Percentiles rank a stretch among this genome's conserved stretches.
Conservation (phyloP, 768 basidiomycete species). For the Serendipita sp. region DNA sequence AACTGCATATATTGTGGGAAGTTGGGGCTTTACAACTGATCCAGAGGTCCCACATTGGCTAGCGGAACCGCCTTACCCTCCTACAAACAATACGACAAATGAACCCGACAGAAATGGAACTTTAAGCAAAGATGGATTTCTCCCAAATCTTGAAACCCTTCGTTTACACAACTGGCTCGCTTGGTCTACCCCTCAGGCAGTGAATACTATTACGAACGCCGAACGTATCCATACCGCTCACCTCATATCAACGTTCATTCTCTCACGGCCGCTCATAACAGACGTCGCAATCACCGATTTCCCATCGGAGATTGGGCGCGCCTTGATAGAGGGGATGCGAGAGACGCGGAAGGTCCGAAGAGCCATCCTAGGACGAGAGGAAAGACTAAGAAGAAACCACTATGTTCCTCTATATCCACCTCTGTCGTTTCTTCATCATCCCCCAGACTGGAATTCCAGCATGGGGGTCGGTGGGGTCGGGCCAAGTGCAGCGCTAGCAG, state of each 20-base stretch:
- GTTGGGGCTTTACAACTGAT: neutral
- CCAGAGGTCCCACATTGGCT: constrained; percentile 5
- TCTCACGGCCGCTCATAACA: neutral
- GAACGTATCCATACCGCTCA: neutral
- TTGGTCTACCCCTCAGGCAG: neutral
- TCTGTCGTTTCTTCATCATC: neutral
- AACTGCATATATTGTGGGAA: constrained; percentile 1
- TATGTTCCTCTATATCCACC: neutral
- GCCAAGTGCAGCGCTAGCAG: neutral
- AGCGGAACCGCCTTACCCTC: neutral
- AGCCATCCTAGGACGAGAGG: constrained; percentile 2
- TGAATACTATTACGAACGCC: neutral
- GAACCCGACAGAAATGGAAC: too few species aligned
- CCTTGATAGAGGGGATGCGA: neutral
- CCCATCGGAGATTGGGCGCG: neutral
- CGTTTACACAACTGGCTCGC: constrained; percentile 7
- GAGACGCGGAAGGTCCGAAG: neutral
- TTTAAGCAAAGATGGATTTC: neutral
- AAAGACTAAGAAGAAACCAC: neutral
- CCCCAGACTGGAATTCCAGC: too few species aligned
- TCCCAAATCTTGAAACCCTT: constrained; percentile 8
- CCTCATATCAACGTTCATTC: constrained; percentile 1
- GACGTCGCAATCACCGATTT: constrained; percentile 7
- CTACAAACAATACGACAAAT: neutral
- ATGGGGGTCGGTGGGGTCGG: neutral